Conservation (phyloP, 1,284 basidiomycete genomes). For the Cystobasidium pallidum region DNA sequence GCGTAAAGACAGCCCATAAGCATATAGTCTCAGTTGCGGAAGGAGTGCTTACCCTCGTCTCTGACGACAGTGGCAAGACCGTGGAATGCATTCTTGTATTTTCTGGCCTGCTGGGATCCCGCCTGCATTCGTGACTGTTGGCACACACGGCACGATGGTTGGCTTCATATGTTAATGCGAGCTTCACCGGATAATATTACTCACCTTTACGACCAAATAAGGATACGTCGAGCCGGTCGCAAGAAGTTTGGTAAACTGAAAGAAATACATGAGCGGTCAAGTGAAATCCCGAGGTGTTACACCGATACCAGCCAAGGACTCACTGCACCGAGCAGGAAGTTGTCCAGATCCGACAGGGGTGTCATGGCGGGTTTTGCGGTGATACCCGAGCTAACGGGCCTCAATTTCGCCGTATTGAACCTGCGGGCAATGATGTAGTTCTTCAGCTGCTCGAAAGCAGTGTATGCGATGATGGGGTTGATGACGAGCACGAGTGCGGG, state of each 20-base stretch:
- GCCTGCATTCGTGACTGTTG: constrained; percentile 78
- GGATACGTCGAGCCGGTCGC: constrained; percentile 55
- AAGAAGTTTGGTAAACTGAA: constrained; percentile 47
- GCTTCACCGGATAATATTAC: not conserved
- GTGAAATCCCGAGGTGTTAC: not conserved
- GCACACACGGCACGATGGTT: constrained; percentile 64
- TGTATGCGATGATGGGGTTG: constrained; percentile 92
- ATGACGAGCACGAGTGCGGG: constrained; percentile 90
- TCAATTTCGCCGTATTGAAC: constrained; percentile 60
- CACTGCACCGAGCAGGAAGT: constrained; percentile 85
- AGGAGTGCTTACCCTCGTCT: constrained; percentile 28
- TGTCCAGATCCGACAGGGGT: constrained; percentile 76
- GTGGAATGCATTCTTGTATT: constrained; percentile 72
- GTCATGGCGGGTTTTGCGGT: constrained; percentile 48
- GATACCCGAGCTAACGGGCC: constrained; percentile 58
- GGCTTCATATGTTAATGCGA: constrained; percentile 7
- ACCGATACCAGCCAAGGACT: constrained; percentile 74
- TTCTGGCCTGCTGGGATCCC: constrained; percentile 66
- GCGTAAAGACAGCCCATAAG: not conserved
- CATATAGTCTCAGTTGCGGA: constrained; percentile 34
- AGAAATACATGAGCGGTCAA: not conserved
- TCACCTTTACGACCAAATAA: constrained; percentile 46
- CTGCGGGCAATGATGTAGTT: constrained; percentile 70
- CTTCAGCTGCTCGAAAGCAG: constrained; percentile 84
- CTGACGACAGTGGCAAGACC: constrained; percentile 63